phyloP scores from a whole-genome alignment of 2,329 filamentous ascomycete genomes.

The Aspergillus sp. region DNA sequence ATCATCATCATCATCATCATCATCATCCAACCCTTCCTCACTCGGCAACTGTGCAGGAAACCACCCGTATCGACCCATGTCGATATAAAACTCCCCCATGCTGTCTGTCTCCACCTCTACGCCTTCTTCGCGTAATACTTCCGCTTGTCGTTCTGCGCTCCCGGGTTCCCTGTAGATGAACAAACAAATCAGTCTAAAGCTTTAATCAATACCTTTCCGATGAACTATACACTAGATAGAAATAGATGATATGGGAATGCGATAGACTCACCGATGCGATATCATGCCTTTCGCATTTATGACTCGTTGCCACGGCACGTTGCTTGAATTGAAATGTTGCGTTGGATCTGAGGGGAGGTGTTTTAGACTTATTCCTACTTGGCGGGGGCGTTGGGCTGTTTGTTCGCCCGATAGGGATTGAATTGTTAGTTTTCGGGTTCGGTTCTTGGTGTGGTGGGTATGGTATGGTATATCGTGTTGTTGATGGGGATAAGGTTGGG shows the following conservation, averaged over 20 bases:
- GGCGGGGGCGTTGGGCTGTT: slow-evolving; percentile 69
- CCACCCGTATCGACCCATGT: slow-evolving; percentile 47
- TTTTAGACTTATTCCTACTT: slow-evolving; percentile 89
- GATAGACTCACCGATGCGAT: slow-evolving; percentile 67
- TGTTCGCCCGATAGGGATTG: no score
- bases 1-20: slow-evolving; percentile 4
- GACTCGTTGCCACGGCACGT: slow-evolving; percentile 92
- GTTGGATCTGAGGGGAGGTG: slow-evolving; percentile 64
- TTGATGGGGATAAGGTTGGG: no score
- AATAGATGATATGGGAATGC: no score
- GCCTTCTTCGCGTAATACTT: slow-evolving; percentile 41
- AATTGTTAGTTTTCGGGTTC: background rate
- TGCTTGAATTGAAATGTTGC: slow-evolving; percentile 66
- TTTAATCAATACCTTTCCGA: no score
- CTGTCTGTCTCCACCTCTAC: slow-evolving; percentile 42
- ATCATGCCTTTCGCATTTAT: slow-evolving; percentile 85
- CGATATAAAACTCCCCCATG: slow-evolving; percentile 46
- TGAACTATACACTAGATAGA: no score
- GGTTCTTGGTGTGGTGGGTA: background rate
- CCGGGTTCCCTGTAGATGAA: slow-evolving; percentile 36
- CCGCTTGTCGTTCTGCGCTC: slow-evolving; percentile 44
- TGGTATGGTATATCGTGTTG: no score
- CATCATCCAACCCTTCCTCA: slow-evolving; percentile 38
- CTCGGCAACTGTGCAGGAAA: slow-evolving; percentile 52
- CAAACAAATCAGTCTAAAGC: no score